phyloP scores from a whole-genome alignment of 441 rosid genomes.

The Adansonia rubrostipa region DNA sequence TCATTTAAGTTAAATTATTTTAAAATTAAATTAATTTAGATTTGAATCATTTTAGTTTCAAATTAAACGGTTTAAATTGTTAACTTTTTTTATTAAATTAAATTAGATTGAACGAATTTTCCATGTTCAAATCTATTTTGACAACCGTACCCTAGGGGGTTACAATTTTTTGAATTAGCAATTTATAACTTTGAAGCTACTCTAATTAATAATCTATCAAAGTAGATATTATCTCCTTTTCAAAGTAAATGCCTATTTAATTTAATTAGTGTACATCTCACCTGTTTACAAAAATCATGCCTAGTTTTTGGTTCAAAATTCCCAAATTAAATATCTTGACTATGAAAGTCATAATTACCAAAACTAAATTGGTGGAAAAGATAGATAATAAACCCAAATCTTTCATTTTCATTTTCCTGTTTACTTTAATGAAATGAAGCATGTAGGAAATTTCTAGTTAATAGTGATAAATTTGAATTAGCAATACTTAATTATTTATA shows the following conservation, averaged over 20 bases:
- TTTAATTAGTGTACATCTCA: background rate
- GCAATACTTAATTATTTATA: background rate
- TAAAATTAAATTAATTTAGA: too few species aligned
- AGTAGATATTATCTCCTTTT: background rate
- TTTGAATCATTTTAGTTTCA: too few species aligned
- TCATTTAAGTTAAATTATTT: too few species aligned
- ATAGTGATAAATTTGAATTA: background rate
- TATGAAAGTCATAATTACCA: background rate
- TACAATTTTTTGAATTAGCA: background rate
- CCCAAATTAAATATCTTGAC: background rate
- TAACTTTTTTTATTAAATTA: too few species aligned
- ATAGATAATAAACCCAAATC: background rate
- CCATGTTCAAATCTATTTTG: too few species aligned
- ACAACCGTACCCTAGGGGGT: too few species aligned
- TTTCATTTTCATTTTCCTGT: background rate
- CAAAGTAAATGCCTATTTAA: background rate
- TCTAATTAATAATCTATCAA: background rate
- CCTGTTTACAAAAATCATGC: background rate
- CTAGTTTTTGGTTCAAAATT: background rate
- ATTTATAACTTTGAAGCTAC: background rate
- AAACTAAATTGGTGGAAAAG: background rate
- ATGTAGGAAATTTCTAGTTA: background rate
- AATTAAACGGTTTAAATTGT: too few species aligned
- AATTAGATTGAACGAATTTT: too few species aligned
- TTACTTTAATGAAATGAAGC: background rate